Base-by-base conservation (phyloP, 495 filamentous ascomycete genomes). In the Cenococcum geophilum region DNA sequence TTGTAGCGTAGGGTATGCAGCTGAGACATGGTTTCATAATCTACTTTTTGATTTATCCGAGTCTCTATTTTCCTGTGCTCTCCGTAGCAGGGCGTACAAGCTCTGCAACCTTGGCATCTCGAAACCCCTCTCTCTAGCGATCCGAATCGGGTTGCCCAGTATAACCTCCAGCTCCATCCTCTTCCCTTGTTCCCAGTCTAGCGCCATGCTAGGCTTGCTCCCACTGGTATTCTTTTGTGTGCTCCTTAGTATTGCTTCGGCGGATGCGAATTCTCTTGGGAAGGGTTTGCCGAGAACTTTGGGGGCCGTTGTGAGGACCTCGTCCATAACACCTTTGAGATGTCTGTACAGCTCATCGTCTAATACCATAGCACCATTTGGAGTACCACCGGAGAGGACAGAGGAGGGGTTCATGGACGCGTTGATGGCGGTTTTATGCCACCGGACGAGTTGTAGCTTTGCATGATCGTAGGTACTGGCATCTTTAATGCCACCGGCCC, bases 401-500 rank as follows among this genome's bases (percentile, higher is more conserved):
- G 83, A 78, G 5, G 79, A 82, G 2, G 83, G 81, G 71, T 86
- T 86, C 75, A 85, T 83, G 20, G 79, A 77, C 0, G 81, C 80
- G 68, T 86, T 86, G 71, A 85, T 86, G 60, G 77, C 79, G 23
- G 85, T 77, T 69, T 86, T 86, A 64, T 85, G 81, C 83, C 83
- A 86, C 3, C 83, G 71, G 16, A 85, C 76, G 14, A 76, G 71
- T 70, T 85, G 83, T 18, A 86, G 69, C 37, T 76, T 78, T 16
- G 76, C 65, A 65, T 83, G 80, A 18, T 63, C 48, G 58, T 73
- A 71, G 22, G 68, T 61, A 22, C 63, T 60, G 12, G 60, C 80
- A 70, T 86, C 83, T 43, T 74, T 72, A 58, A 86, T 76, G 6
- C 76, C 76, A 23, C 82, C 81, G 4, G 69, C 70, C 48, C 67